phyloP scores from a whole-genome alignment of 768 basidiomycete species.

The Hypholoma sublateritium region DNA sequence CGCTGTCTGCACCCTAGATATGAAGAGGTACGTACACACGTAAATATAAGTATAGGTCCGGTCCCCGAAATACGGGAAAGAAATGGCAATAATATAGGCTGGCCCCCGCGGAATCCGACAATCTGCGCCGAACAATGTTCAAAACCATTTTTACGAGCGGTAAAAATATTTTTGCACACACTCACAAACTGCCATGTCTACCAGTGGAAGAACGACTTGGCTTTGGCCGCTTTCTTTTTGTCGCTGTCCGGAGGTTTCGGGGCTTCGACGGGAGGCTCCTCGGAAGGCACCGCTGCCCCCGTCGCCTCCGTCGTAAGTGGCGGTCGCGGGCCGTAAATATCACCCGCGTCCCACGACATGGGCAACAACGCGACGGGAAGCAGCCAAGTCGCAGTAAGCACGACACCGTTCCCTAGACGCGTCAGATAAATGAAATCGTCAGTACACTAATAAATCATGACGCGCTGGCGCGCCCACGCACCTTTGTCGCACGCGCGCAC shows the following conservation, averaged over 20 bases:
- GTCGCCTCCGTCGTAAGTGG: constrained; percentile 22
- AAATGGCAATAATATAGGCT: too few relatives aligned
- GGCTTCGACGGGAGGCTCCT: constrained; percentile 1
- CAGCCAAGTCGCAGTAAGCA: constrained; percentile 81
- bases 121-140: background rate
- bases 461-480: constrained; percentile 39
- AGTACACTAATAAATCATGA: constrained; percentile 5
- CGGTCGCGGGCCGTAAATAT: constrained; percentile 34
- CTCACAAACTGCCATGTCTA: background rate
- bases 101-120: background rate
- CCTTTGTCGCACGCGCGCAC: constrained; percentile 71
- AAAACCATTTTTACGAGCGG: too few relatives aligned
- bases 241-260: background rate
- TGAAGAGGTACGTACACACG: too few relatives aligned
- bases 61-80: too few relatives aligned
- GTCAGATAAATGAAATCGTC: constrained; percentile 5
- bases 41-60: too few relatives aligned
- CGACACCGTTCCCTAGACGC: constrained; percentile 68
- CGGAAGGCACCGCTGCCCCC: constrained; percentile 3
- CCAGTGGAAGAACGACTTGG: background rate
- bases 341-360: constrained; percentile 65
- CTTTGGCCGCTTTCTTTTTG: background rate
- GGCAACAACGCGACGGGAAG: constrained; percentile 76
- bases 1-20: too few relatives aligned
- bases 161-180: background rate